Evolutionary conservation across 208 protist species (phyloP), one percentile per base, ranked within the genome.

Genomic region (Wallacemonas sp.): DNA sequence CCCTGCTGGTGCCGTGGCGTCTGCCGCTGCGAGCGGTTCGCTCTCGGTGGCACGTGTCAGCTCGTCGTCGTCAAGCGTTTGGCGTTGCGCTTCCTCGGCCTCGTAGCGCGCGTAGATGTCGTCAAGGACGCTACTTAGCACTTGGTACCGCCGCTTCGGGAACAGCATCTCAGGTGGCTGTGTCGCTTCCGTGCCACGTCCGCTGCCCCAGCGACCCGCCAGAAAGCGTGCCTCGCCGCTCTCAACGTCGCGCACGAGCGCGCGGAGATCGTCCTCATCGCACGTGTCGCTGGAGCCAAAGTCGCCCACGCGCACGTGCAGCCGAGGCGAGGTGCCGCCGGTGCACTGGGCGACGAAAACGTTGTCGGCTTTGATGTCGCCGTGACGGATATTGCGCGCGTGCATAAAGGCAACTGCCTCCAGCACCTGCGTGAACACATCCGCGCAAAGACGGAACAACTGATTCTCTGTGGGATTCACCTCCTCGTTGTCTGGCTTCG

Each of bases 331-430:
- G 17, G 42, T 19, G 8, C 38, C 21, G 12, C 0, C 29, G 10
- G 6, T 50, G 2, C 33, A 6, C 53, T 55, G 29, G 30, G 82
- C 68, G 44, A 93, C 78, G 52, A 94, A 81, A 17, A 94, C 57
- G 64, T 94, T 94, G 61, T 81, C 80, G 3, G 78, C 81, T 39
- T 94, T 94, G 55, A 94, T 59, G 67, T 94, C 88, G 41, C 78
- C 81, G 66, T 94, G 89, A 19, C 85, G 83, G 37, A 94, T 85
- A 64, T 66, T 22, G 13, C 66, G 70, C 30, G 63, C 55, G 62
- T 94, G 88, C 73, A 87, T 80, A 24, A 65, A 73, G 46, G 62
- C 71, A 12, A 94, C 80, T 0, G 83, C 81, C 57, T 84, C 71
- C 26, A 94, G 73, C 30, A 92, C 70, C 66, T 92, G 88, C 32